Conservation (phyloP, 768 basidiomycete species). For the Pleurotus sapidus region DNA sequence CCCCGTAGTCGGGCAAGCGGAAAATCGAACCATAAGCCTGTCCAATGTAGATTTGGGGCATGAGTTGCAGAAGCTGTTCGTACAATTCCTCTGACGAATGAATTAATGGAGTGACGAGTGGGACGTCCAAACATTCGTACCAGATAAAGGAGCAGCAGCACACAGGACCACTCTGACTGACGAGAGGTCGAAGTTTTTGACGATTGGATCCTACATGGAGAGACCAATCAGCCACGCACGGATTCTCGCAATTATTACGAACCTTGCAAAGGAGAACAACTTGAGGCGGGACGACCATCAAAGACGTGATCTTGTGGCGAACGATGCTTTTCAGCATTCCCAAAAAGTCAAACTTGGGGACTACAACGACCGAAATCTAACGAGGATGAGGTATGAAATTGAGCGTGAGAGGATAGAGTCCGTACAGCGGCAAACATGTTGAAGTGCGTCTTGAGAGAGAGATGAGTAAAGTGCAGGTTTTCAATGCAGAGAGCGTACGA, state of each 20-base stretch:
- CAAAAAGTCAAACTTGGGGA: constrained; percentile 61
- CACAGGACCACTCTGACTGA: constrained; percentile 46
- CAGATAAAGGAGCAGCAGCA: constrained; percentile 56
- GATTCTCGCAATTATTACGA: not conserved
- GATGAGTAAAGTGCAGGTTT: too few species aligned
- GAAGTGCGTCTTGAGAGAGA: constrained; percentile 45
- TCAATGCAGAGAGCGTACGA: constrained; percentile 24
- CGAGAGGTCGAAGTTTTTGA: constrained; percentile 47
- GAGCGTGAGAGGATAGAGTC: not conserved
- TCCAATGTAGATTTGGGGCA: constrained; percentile 53
- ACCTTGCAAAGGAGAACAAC: constrained; percentile 58
- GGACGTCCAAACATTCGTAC: constrained; percentile 4
- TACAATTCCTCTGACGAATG: constrained; percentile 40
- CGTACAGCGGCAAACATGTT: constrained; percentile 53
- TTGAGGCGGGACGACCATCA: constrained; percentile 58
- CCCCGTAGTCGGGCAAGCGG: not conserved
- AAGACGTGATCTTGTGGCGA: constrained; percentile 54
- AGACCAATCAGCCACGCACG: not conserved
- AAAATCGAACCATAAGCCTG: constrained; percentile 50
- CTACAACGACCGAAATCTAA: constrained; percentile 52
- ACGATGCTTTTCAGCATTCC: constrained; percentile 60
- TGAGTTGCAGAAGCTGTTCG: constrained; percentile 41
- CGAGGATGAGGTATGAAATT: not conserved
- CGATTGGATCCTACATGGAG: constrained; percentile 41
- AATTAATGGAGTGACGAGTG: too few species aligned